Conservation (phyloP, 441 rosid species). For the Brassica balearica region DNA sequence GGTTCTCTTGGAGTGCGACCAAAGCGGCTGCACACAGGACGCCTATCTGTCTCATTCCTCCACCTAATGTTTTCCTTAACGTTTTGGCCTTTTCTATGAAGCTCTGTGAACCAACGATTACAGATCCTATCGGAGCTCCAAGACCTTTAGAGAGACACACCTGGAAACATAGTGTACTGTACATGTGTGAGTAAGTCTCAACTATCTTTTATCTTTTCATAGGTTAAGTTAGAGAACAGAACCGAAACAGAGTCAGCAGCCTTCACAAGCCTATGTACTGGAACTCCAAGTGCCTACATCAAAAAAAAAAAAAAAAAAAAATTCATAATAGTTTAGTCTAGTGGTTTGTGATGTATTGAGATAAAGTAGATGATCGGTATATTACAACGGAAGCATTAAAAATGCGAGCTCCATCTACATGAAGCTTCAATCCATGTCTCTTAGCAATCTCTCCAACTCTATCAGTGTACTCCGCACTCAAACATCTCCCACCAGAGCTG, state of each 20-base stretch:
- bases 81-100: constrained; percentile 84
- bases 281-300: constrained; percentile 84
- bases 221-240: background rate
- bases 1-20: constrained; percentile 74
- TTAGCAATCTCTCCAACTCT: constrained; percentile 80
- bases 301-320: background rate
- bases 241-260: constrained; percentile 93
- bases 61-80: constrained; percentile 89
- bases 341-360: background rate
- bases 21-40: constrained; percentile 82
- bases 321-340: background rate
- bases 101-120: constrained; percentile 82
- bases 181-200: background rate
- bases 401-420: constrained; percentile 92
- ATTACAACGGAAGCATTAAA: constrained; percentile 89
- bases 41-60: constrained; percentile 94
- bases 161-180: constrained; percentile 42
- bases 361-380: constrained; percentile 37
- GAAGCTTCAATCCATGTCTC: constrained; percentile 90
- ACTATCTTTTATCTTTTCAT: background rate
- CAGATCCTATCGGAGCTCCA: constrained; percentile 93
- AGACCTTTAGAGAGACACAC: constrained; percentile 91
- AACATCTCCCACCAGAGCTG: constrained; percentile 91
- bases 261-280: constrained; percentile 74
- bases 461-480: constrained; percentile 75